Evolutionary conservation across 2,329 filamentous ascomycete genomes (phyloP), one percentile per base, ranked within the genome.

Genomic region (Colletotrichum higginsianum): DNA sequence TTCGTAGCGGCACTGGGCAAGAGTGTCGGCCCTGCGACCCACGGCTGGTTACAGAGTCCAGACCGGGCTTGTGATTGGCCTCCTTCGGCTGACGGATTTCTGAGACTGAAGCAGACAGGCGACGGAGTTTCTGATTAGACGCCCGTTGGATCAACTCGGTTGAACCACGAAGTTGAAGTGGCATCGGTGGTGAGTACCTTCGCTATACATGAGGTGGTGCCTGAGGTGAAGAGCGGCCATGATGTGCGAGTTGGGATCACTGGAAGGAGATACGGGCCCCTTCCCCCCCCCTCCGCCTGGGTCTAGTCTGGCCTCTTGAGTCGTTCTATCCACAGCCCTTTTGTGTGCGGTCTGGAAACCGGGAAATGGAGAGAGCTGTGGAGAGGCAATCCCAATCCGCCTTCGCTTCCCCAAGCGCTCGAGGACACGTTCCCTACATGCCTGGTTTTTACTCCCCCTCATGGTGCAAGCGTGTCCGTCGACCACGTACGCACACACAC

Each of bases 361-460:
- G 61, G 61, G 47, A 56, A 58, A 44, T 67, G 64, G 53, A 50
- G 50, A 52, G 52, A 67, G 38, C n/a, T 67, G 68, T 67, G 68
- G 58, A 46, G 52, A 16, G 68, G 52, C 30, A 40, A 38, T 38
- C 18, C 35, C 53, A 56, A 38, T 26, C 58, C 58, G 46, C 21
- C 56, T 38, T 67, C 67, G 53, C 63, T 71, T 62, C 68, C 68
- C 67, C 67, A 67, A 71, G 57, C 13, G 57, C 42, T 67, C 58
- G 64, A 71, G 68, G 68, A 71, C 68, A 71, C 68, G 68, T 71
- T 71, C 68, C 63, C 50, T 44, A 35, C 58, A 56, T 61, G 60
- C 62, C 56, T 42, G n/a, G 18, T 61, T 61, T 66, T 66, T 38
- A 8, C 26, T 30, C 4, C 13, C n/a, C 35, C 44, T 61, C 61